phyloP scores from a whole-genome alignment of 257 asterid species.

The Nicotiana knightiana region DNA sequence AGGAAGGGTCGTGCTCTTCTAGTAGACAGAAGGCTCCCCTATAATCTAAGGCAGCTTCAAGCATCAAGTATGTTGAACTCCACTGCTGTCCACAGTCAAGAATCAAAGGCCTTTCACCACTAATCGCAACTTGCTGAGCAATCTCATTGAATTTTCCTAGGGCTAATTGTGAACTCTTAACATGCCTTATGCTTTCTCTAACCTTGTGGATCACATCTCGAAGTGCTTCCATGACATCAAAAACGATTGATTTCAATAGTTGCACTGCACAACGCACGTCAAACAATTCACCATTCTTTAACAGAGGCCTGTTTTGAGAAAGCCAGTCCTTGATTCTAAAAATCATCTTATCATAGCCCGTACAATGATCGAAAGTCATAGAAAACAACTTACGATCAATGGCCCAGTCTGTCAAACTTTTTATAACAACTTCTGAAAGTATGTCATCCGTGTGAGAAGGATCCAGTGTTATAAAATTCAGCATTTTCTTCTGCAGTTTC shows the following conservation, averaged over 20 bases:
- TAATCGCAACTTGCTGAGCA: slow-evolving; percentile 58
- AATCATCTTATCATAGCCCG: slow-evolving; percentile 52
- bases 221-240: slow-evolving; percentile 57
- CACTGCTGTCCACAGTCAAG: slow-evolving; percentile 72
- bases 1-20: slow-evolving; percentile 63
- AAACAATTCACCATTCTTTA: slow-evolving; percentile 70
- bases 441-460: slow-evolving; percentile 61
- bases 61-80: slow-evolving; percentile 76
- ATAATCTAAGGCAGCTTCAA: slow-evolving; percentile 67
- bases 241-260: slow-evolving; percentile 64
- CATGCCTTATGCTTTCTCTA: slow-evolving; percentile 64
- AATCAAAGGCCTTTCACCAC: slow-evolving; percentile 43
- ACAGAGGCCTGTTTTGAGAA: slow-evolving; percentile 59
- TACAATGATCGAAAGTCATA: slow-evolving; percentile 75
- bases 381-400: slow-evolving; percentile 76
- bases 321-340: slow-evolving; percentile 74
- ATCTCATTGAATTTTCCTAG: slow-evolving; percentile 59
- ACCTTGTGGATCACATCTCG: slow-evolving; percentile 53
- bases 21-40: slow-evolving; percentile 55
- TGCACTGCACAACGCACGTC: slow-evolving; percentile 66
- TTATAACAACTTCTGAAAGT: slow-evolving; percentile 66
- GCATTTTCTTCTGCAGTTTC: slow-evolving; percentile 82
- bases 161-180: slow-evolving; percentile 59
- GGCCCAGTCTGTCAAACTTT: slow-evolving; percentile 75
- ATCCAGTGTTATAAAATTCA: slow-evolving; percentile 64